These are phyloP conservation scores for Plantago elongata DNA, from an alignment of 257 asterid genomes.

Conservation along the genomic window DNA sequence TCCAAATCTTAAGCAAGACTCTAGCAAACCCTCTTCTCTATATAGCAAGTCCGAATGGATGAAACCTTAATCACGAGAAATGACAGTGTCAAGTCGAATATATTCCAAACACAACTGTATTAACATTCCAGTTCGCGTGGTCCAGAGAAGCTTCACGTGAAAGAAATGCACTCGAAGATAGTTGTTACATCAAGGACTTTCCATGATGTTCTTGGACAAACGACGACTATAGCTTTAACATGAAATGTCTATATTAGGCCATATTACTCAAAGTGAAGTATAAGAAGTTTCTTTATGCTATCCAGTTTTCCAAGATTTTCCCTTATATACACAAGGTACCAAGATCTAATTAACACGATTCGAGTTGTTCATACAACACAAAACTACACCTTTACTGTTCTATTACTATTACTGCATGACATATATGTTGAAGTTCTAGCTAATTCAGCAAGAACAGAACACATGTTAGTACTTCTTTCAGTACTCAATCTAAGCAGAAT, in stretches of 20 bases:
- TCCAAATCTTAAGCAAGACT: slow-evolving; percentile 15
- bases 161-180: slow-evolving; percentile 7
- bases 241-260: neutral
- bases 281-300: neutral
- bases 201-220: neutral
- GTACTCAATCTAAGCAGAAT: neutral
- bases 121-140: slow-evolving; percentile 7
- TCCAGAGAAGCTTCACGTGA: slow-evolving; percentile 6
- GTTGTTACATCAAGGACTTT: neutral
- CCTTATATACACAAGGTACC: neutral
- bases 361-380: neutral
- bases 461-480: neutral
- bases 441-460: neutral
- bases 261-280: neutral
- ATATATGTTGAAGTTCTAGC: neutral
- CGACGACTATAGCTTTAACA: neutral
- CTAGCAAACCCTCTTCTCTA: slow-evolving; percentile 14
- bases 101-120: neutral
- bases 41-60: neutral
- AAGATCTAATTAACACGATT: neutral
- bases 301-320: neutral
- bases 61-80: slow-evolving; percentile 11
- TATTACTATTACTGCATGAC: neutral
- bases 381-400: neutral
- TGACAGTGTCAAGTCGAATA: neutral